Evolutionary conservation across 2,329 filamentous ascomycete genomes (phyloP).

Genomic region (Colletotrichum agaves): DNA sequence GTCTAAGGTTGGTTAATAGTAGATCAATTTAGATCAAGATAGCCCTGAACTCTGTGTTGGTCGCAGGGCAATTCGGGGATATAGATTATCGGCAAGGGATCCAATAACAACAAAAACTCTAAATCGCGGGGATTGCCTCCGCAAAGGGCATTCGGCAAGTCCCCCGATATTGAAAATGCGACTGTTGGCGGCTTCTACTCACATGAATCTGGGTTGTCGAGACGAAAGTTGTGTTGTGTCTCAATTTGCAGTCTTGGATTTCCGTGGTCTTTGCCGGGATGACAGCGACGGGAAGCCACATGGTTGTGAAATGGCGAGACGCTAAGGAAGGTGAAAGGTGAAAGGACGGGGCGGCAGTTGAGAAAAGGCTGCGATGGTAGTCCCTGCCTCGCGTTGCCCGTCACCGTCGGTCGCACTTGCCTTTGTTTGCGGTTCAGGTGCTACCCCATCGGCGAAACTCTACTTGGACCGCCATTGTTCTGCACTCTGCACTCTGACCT

Average conservation of each 20-base stretch:
- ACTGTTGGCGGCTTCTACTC: slow-evolving; percentile 6
- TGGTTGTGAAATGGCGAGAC: not conserved
- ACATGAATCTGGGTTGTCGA: not conserved
- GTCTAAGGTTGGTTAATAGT: not conserved
- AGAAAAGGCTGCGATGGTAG: slow-evolving; percentile 15
- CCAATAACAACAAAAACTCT: slow-evolving; percentile 18
- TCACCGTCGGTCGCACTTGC: slow-evolving; percentile 21
- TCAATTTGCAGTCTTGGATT: not conserved
- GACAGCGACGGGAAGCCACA: slow-evolving; percentile 28
- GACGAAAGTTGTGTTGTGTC: slow-evolving; percentile 5
- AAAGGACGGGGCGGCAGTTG: not conserved
- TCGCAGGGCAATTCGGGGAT: not conserved
- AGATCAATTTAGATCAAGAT: not conserved
- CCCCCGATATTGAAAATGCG: slow-evolving; percentile 6
- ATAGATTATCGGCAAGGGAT: slow-evolving; percentile 11
- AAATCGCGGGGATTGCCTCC: slow-evolving; percentile 27
- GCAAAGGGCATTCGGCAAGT: slow-evolving; percentile 5
- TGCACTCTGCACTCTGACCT: not conserved
- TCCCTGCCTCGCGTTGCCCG: slow-evolving; percentile 19
- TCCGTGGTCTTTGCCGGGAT: not conserved
- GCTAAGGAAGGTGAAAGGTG: not conserved
- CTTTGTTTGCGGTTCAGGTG: slow-evolving; percentile 26
- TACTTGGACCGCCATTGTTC: slow-evolving; percentile 4
- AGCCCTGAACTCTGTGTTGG: not conserved
- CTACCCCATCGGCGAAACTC: not conserved